Percentiles rank a stretch among this genome's conserved stretches.
These are phyloP conservation scores for Tetrahymena thermophila DNA, from an alignment of 73 alveolate genomes.

Conservation along the genomic window DNA sequence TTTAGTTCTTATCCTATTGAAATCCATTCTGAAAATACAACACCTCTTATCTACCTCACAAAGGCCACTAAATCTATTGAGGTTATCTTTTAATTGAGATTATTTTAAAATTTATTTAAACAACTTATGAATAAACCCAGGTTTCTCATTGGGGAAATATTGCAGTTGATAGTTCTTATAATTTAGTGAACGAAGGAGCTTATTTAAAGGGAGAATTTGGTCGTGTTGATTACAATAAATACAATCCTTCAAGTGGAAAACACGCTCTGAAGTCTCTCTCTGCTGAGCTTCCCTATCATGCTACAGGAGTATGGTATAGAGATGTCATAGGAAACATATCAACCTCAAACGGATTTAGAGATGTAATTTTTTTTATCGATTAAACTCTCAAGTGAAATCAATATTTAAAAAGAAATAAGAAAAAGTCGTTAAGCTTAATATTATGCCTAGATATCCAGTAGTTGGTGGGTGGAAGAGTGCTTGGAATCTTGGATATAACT, in stretches of 20 bases:
- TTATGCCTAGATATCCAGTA: slow-evolving; percentile 91
- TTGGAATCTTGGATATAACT: slow-evolving; percentile 90
- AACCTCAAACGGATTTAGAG: slow-evolving; percentile 84
- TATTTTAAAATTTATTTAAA: too few relatives aligned
- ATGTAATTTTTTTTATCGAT: slow-evolving; percentile 2
- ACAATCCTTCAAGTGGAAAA: slow-evolving; percentile 59
- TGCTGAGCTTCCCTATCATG: slow-evolving; percentile 76
- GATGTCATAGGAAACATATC: slow-evolving; percentile 96
- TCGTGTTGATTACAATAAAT: slow-evolving; percentile 81
- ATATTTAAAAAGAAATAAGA: slow-evolving; percentile 29
- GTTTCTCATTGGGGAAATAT: slow-evolving; percentile 97
- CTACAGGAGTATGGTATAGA: slow-evolving; percentile 91
- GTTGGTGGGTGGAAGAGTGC: slow-evolving; percentile 96
- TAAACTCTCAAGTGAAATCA: neutral
- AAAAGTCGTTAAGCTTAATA: slow-evolving; percentile 63
- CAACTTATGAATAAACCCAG: neutral
- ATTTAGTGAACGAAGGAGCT: slow-evolving; percentile 80
- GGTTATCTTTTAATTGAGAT: slow-evolving; percentile 5
- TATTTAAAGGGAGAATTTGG: slow-evolving; percentile 92
- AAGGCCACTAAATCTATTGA: slow-evolving; percentile 71
- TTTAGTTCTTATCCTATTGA: slow-evolving; percentile 37
- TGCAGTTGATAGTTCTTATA: slow-evolving; percentile 78
- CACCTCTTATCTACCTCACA: slow-evolving; percentile 77
- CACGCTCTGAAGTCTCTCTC: slow-evolving; percentile 65
- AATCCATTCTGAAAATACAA: slow-evolving; percentile 66